Conservation (phyloP, 306 rosid genomes). For the Lathyrus sativus region DNA sequence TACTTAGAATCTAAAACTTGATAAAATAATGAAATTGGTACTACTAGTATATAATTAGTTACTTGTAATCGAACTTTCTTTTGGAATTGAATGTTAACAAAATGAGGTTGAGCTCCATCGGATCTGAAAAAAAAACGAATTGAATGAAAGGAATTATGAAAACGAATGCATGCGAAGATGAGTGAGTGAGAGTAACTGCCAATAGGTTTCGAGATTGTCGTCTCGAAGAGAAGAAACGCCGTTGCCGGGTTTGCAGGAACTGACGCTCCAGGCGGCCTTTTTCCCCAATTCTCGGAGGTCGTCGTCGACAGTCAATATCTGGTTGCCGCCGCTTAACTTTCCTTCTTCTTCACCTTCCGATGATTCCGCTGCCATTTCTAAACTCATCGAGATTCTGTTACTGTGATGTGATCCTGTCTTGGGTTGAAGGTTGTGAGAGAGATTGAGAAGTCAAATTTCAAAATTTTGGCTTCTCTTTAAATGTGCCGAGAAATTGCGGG, state of each 20-base stretch:
- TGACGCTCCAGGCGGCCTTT: constrained; percentile 95
- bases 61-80: constrained; percentile 85
- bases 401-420: neutral
- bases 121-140: constrained; percentile 50
- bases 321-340: constrained; percentile 67
- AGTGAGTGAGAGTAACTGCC: constrained; percentile 57
- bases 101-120: constrained; percentile 93
- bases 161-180: neutral
- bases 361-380: constrained; percentile 79
- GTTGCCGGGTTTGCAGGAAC: constrained; percentile 94
- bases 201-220: constrained; percentile 75
- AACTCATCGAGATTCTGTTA: constrained; percentile 8
- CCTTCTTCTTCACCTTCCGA: constrained; percentile 90
- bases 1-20: neutral
- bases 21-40: neutral
- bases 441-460: too few relatives aligned
- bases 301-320: constrained; percentile 49
- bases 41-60: neutral
- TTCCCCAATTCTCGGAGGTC: constrained; percentile 90
- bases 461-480: too few relatives aligned
- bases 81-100: constrained; percentile 89
- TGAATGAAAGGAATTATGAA: neutral
- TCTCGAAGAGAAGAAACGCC: constrained; percentile 86
- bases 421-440: too few relatives aligned
- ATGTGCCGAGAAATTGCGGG: too few relatives aligned